phyloP scores from a whole-genome alignment of 2,329 filamentous ascomycete genomes.

The Fusarium nygamai region DNA sequence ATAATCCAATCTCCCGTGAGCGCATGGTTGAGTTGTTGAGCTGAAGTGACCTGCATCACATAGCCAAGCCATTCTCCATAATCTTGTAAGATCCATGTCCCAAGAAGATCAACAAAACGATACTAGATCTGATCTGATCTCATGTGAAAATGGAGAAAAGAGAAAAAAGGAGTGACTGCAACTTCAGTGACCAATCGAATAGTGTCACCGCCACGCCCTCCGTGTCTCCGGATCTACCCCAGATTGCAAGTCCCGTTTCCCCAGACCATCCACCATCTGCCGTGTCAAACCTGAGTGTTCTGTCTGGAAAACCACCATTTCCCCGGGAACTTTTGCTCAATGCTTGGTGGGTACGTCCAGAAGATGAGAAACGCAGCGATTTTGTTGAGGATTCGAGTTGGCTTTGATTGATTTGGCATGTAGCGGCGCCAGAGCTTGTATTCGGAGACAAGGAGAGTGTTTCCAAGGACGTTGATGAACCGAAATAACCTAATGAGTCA shows the following conservation, averaged over 20 bases:
- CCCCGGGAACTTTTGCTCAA: conserved; percentile 52
- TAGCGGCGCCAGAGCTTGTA: conserved; percentile 52
- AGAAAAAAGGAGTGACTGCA: background rate
- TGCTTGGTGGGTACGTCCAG: conserved; percentile 54
- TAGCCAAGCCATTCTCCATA: background rate
- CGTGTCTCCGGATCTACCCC: conserved; percentile 38
- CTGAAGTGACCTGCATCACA: conserved; percentile 3
- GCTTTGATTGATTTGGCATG: conserved; percentile 43
- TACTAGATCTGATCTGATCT: background rate
- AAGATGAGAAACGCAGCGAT: conserved; percentile 48
- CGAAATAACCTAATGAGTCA: conserved; percentile 48
- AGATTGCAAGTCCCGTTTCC: conserved; percentile 26
- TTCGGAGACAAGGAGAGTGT: conserved; percentile 50
- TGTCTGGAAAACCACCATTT: conserved; percentile 40
- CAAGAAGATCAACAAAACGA: background rate
- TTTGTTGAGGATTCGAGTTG: conserved; percentile 41
- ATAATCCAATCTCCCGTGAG: conserved; percentile 26
- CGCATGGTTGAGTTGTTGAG: conserved; percentile 21
- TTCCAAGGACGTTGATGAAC: conserved; percentile 52
- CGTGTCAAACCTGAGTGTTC: background rate
- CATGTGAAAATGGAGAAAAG: background rate
- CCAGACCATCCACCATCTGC: conserved; percentile 1
- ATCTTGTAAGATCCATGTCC: background rate
- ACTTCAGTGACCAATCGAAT: background rate
- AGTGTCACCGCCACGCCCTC: conserved; percentile 5